A percentile compares a stretch with the other conserved stretches of the same genome.
phyloP scores from a whole-genome alignment of 1,284 basidiomycete species.

The Xerocomus nothofagi region DNA sequence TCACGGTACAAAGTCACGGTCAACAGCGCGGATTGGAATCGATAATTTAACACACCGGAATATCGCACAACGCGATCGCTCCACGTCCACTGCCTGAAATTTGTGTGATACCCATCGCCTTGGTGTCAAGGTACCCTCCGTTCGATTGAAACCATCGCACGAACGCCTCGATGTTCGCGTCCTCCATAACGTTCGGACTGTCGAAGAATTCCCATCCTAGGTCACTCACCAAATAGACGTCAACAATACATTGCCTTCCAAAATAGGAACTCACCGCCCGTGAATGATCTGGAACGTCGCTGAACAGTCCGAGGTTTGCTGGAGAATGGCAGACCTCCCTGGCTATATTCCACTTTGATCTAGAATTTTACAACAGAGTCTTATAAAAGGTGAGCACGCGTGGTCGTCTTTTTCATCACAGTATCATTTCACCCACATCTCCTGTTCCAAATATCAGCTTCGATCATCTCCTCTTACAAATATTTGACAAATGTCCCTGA shows the following conservation, averaged over 20 bases:
- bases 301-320: constrained; percentile 2
- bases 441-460: not conserved
- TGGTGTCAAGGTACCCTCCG: constrained; percentile 44
- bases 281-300: constrained; percentile 12
- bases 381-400: constrained; percentile 2
- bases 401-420: not conserved
- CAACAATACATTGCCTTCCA: not conserved
- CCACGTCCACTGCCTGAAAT: constrained; percentile 68
- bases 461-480: too few relatives aligned
- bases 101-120: constrained; percentile 46
- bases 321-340: not conserved
- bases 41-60: constrained; percentile 53
- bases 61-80: constrained; percentile 67
- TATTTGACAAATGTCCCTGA: constrained; percentile 7
- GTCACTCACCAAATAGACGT: constrained; percentile 5
- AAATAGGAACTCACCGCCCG: constrained; percentile 5
- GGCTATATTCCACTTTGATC: not conserved
- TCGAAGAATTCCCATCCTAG: too few relatives aligned
- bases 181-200: constrained; percentile 1
- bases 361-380: not conserved
- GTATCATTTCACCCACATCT: not conserved
- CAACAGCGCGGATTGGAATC: not conserved
- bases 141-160: constrained; percentile 44
- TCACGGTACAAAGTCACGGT: not conserved
- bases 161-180: constrained; percentile 32